These are phyloP conservation scores for Venturia aucupariae DNA, from an alignment of 2,329 filamentous ascomycete species.

Conservation along the genomic window DNA sequence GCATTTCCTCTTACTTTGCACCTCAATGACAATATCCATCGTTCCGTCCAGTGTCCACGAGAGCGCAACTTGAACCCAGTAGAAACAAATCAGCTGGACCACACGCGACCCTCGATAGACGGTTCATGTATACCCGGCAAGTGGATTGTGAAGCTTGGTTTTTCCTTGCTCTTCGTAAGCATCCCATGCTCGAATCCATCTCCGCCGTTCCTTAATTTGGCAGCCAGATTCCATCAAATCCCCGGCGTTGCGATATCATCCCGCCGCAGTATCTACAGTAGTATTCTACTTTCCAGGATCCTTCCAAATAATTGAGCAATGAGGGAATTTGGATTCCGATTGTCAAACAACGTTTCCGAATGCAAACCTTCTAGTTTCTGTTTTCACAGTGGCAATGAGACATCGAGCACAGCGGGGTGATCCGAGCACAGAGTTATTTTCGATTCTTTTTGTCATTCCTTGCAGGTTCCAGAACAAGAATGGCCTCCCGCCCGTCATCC, in stretches of 20 bases:
- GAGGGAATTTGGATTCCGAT: not conserved
- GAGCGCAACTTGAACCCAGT: not conserved
- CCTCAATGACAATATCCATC: not conserved
- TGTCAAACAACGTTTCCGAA: not conserved
- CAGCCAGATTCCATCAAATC: not conserved
- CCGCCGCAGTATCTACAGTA: not conserved
- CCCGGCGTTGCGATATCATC: not conserved
- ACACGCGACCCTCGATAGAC: not conserved
- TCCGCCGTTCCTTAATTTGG: constrained; percentile 4
- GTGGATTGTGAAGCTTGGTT: not conserved
- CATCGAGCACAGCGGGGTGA: not conserved
- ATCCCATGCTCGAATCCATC: not conserved
- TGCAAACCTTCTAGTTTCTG: not conserved
- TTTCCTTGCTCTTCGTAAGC: not conserved
- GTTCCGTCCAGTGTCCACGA: not conserved
- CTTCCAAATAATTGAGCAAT: not conserved
- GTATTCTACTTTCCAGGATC: too few species aligned
- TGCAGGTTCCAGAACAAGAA: not conserved
- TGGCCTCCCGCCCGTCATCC: constrained; percentile 1
- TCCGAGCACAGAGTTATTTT: not conserved
- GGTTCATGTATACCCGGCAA: not conserved
- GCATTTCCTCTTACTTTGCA: too few species aligned
- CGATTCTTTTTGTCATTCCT: not conserved
- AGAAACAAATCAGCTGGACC: not conserved
- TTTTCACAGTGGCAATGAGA: not conserved